Evolutionary conservation across 2,329 filamentous ascomycete species (phyloP), one percentile per base, ranked within the genome.

Genomic region (Fusarium gaditjirri): DNA sequence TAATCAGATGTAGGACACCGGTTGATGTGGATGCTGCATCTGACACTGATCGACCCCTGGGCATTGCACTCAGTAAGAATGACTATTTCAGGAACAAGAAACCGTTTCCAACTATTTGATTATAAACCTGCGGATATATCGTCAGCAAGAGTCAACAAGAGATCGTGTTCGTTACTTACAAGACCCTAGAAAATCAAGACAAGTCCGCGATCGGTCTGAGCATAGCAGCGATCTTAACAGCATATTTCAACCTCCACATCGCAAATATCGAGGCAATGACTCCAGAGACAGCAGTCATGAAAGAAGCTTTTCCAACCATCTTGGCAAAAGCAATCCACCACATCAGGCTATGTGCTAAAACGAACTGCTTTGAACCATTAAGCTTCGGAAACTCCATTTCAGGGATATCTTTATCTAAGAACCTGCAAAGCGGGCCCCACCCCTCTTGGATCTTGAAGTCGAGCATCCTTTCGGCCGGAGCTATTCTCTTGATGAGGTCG

Each of bases 291-390:
- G 54, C 61, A 47, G 52, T 39, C 14, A 42, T 49, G 11, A 67
- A 54, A 0, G 53, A 50, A 25, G 55, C 63, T 16, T 74, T 74
- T 5, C 65, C 69, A 2, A 68, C 35, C 56, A 73, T 75, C 31
- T 68, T 75, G 0, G 61, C 61, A 61, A 74, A 74, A 5, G 50
- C 52, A 21, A 75, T 31, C 72, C 69, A 74, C 72, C 69, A 74
- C 49, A 74, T 72, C 31, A 74, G 39, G 4, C 62, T 52, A 25
- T 73, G 65, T 1, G 38, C 61, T 47, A 73, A 49, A 9, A 73
- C 33, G 42, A 70, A 74, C 13, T 70, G 58, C 8, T 60, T 68
- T 1, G 72, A 65, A 19, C 73, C 65, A n/a, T 74, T 60, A 2
- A 53, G 8, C 16, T 13, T 70, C 0, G 72, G 72, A 8, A 74